phyloP scores from a whole-genome alignment of 176 grass and related monocot species.

The Phragmites australis region DNA sequence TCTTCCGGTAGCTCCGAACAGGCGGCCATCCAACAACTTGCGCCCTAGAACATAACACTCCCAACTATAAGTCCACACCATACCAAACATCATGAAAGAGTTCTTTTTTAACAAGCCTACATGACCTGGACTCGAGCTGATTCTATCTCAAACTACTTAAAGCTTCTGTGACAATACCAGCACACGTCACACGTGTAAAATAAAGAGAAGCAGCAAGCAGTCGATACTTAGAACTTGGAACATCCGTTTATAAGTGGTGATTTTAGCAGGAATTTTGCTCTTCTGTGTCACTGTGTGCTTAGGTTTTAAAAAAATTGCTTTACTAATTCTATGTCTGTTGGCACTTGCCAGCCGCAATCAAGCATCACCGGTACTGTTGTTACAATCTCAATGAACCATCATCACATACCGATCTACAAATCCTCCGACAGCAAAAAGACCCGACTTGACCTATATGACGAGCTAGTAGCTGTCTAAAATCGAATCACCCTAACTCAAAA shows the following conservation, averaged over 20 bases:
- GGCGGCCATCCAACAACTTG: slow-evolving; percentile 81
- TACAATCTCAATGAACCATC: not conserved
- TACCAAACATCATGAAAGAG: not conserved
- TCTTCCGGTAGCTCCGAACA: slow-evolving; percentile 69
- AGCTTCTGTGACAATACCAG: not conserved
- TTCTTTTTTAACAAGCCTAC: not conserved
- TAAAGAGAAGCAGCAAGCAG: not conserved
- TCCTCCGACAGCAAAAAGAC: not conserved
- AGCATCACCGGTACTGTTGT: not conserved
- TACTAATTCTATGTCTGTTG: not conserved
- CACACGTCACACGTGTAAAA: not conserved
- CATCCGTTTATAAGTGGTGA: not conserved
- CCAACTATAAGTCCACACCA: not conserved
- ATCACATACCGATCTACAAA: not conserved
- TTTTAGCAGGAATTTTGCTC: not conserved
- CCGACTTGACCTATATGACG: not conserved
- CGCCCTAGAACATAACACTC: slow-evolving; percentile 41
- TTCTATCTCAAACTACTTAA: not conserved
- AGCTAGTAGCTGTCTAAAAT: not conserved
- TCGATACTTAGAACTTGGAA: not conserved
- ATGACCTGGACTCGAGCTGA: not conserved
- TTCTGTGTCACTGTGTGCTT: not conserved
- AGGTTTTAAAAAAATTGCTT: not conserved
- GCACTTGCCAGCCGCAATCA: not conserved
- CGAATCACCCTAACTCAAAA: not conserved